Base-by-base conservation (phyloP, 306 rosid genomes). In the Senna tora region DNA sequence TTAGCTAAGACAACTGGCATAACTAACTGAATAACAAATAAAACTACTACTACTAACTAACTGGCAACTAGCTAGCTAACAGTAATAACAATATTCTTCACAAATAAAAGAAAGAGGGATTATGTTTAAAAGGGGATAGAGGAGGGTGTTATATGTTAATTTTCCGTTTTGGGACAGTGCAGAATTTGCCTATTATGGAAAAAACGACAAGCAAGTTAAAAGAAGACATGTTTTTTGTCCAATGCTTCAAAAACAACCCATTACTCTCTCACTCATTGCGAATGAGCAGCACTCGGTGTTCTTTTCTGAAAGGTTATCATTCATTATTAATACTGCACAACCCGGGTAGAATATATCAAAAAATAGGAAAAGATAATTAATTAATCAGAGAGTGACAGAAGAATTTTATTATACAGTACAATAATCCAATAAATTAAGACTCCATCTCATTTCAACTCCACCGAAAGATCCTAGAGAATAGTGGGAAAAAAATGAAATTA, bases 141-240 rank as follows among this genome's bases (percentile, higher is more conserved):
- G 66, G n/a, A 10, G 38, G 41, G 58, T 43, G 75, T 56, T 62
- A 76, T 52, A 43, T 60, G 64, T 25, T 79, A 68, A 66, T 65
- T 73, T 85, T 73, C 85, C 85, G 30, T 52, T 82, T 87, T 65
- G 67, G 16, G 89, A 73, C 30, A 62, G 74, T 79, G 81, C 79
- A 69, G 67, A 49, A 61, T 72, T 81, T 87, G 21, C 93, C 86
- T 43, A 34, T 73, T 79, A 57, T 28, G 76, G 96, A 84, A 90
- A 28, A 68, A 88, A 75, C 84, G 65, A 70, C 66, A 67, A 20
- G 66, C 78, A 77, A 80, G 86, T 77, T 77, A 64, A 58, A 58
- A 82, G 59, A 62, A 82, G 62, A 80, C 62, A 74, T 79, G 39
- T 66, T 82, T 75, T 78, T 70, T 60, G 63, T 77, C 65, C 83